Evolutionary conservation across 1,284 basidiomycete genomes (phyloP).

Genomic region (Rhodotorula sp.): DNA sequence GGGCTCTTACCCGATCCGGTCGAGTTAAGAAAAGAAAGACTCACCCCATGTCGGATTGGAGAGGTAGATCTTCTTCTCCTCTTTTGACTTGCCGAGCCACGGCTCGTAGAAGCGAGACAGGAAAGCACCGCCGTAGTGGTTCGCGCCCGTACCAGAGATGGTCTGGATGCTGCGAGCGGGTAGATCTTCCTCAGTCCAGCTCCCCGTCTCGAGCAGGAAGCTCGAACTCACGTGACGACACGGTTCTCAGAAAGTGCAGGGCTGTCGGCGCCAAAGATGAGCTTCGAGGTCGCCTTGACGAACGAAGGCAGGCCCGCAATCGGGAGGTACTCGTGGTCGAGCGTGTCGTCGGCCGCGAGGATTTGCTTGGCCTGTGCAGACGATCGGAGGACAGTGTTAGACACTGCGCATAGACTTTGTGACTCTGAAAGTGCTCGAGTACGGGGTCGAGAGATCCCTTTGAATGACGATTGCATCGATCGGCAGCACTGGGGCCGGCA

Average conservation of each 20-base stretch:
- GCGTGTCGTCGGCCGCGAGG: conserved; percentile 62
- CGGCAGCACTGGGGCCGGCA: too few relatives aligned
- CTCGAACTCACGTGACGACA: conserved; percentile 53
- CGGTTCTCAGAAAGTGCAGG: conserved; percentile 69
- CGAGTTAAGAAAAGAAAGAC: conserved; percentile 42
- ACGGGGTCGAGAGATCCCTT: too few relatives aligned
- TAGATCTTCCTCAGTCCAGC: too few relatives aligned
- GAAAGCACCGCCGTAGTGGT: conserved; percentile 88
- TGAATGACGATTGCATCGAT: too few relatives aligned
- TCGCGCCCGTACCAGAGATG: conserved; percentile 92
- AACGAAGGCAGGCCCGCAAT: conserved; percentile 84
- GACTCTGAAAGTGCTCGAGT: too few relatives aligned
- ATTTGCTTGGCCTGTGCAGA: conserved; percentile 66
- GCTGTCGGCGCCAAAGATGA: conserved; percentile 75
- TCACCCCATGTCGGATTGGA: conserved; percentile 91
- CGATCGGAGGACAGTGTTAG: too few relatives aligned
- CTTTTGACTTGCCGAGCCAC: conserved; percentile 54
- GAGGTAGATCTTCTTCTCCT: conserved; percentile 65
- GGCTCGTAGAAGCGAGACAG: conserved; percentile 78
- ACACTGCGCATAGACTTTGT: too few relatives aligned
- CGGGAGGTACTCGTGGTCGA: conserved; percentile 92
- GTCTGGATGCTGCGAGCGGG: conserved; percentile 69
- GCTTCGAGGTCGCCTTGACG: conserved; percentile 70
- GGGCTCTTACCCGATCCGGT: too few relatives aligned
- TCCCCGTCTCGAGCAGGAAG: neutral